These are phyloP conservation scores for Hypericum perforatum DNA, from an alignment of 345 rosid genomes.

Conservation along the genomic window DNA sequence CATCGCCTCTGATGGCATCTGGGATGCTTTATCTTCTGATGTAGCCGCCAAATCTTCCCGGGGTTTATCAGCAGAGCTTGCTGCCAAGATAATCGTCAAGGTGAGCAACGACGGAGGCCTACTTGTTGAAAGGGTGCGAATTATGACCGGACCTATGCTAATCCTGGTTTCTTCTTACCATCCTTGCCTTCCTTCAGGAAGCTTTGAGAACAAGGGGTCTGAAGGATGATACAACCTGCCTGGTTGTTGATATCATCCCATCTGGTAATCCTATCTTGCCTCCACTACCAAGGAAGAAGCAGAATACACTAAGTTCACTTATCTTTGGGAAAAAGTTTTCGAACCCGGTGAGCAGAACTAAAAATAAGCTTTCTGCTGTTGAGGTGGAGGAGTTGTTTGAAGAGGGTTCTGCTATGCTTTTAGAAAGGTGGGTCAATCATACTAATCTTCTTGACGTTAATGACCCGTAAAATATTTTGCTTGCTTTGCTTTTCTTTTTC, in stretches of 20 bases:
- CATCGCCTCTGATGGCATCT: constrained; percentile 98
- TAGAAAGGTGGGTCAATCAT: constrained; percentile 50
- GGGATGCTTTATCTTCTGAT: constrained; percentile 94
- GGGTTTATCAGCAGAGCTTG: constrained; percentile 93
- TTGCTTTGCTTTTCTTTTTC: not conserved
- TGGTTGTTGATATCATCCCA: constrained; percentile 96
- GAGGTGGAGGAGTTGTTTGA: constrained; percentile 97
- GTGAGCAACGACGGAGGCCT: constrained; percentile 25
- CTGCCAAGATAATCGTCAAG: constrained; percentile 96
- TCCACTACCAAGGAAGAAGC: constrained; percentile 60
- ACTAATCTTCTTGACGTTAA: not conserved
- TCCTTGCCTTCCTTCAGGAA: constrained; percentile 35
- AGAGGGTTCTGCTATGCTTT: constrained; percentile 98
- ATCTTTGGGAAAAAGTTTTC: constrained; percentile 51
- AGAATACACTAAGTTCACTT: constrained; percentile 46
- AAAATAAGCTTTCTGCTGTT: constrained; percentile 81
- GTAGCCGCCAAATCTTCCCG: constrained; percentile 91
- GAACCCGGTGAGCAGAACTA: constrained; percentile 36
- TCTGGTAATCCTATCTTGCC: constrained; percentile 64
- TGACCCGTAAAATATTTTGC: not conserved
- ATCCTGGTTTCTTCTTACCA: constrained; percentile 6
- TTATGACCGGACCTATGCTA: not conserved
- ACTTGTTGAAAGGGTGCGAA: not conserved
- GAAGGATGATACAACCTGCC: constrained; percentile 98
- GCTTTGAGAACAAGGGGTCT: constrained; percentile 94